Evolutionary conservation across 257 asterid genomes (phyloP).

Genomic region (Echites panduratus): DNA sequence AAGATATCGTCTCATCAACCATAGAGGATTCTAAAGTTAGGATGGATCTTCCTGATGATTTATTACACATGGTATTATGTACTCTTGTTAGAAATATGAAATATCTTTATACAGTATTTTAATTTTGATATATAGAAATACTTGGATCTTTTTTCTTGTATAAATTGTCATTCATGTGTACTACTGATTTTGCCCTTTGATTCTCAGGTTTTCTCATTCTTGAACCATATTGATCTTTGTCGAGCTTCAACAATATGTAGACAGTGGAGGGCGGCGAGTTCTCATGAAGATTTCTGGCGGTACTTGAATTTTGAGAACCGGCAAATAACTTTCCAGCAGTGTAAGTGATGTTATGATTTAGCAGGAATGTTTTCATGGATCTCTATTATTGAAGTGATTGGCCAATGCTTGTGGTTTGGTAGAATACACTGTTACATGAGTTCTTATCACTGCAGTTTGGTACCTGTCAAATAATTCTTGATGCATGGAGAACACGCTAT

Average conservation of each 20-base stretch:
- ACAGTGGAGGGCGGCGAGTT: constrained; percentile 96
- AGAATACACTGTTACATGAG: not conserved
- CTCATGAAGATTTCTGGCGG: constrained; percentile 99
- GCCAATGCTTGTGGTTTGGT: not conserved
- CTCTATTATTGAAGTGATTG: not conserved
- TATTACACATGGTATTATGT: constrained; percentile 73
- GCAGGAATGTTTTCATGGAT: not conserved
- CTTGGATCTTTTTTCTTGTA: not conserved
- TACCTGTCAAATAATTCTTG: not conserved
- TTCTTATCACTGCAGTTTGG: not conserved
- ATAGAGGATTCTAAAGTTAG: constrained; percentile 59
- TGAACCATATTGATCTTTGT: constrained; percentile 86
- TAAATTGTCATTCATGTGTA: not conserved
- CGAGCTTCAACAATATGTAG: constrained; percentile 85
- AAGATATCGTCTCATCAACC: constrained; percentile 22
- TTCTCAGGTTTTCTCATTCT: constrained; percentile 76
- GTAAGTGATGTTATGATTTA: constrained; percentile 43
- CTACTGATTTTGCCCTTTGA: not conserved
- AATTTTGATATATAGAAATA: not conserved
- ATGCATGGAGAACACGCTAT: not conserved
- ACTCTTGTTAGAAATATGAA: not conserved
- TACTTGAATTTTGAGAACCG: constrained; percentile 79
- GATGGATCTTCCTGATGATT: constrained; percentile 98
- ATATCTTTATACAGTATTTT: constrained; percentile 3
- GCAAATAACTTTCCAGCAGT: constrained; percentile 53